A percentile compares a stretch with the other conserved stretches of the same genome.
Conservation (phyloP, 2,329 filamentous ascomycete species). For the Cadophora sp. region DNA sequence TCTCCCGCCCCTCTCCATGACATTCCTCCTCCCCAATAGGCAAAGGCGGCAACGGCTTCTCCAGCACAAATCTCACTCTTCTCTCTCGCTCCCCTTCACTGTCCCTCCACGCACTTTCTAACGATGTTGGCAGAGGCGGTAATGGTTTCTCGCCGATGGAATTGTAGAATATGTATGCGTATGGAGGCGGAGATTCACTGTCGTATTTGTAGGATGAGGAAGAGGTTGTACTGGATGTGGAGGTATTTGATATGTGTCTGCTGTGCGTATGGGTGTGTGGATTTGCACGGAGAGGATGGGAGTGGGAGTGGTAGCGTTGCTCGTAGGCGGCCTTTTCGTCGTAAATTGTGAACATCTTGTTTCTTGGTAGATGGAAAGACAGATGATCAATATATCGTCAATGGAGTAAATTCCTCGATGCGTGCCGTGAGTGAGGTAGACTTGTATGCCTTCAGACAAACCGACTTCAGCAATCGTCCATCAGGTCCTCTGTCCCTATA, state of each 20-base stretch:
- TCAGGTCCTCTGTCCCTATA: neutral
- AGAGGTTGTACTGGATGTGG: slow-evolving; percentile 13
- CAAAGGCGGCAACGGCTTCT: slow-evolving; percentile 29
- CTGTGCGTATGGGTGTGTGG: neutral
- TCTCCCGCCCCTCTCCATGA: neutral
- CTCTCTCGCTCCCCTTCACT: neutral
- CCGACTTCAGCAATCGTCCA: neutral
- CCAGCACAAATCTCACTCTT: slow-evolving; percentile 25
- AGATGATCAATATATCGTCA: neutral
- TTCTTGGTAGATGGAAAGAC: neutral
- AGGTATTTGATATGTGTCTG: slow-evolving; percentile 12
- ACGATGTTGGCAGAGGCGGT: slow-evolving; percentile 20
- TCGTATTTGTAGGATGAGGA: slow-evolving; percentile 20
- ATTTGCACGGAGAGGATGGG: neutral
- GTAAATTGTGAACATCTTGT: slow-evolving; percentile 16
- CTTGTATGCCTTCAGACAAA: neutral
- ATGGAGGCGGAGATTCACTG: slow-evolving; percentile 14
- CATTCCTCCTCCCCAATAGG: neutral
- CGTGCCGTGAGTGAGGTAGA: neutral
- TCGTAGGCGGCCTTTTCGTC: slow-evolving; percentile 27
- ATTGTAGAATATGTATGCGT: slow-evolving; percentile 23
- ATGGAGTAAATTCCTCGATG: too few species aligned
- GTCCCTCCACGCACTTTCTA: neutral
- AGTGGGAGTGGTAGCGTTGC: slow-evolving; percentile 15
- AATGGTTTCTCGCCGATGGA: slow-evolving; percentile 24